These are phyloP conservation scores for Diaporthe humulicola DNA, from an alignment of 2,329 filamentous ascomycete species.

Conservation along the genomic window DNA sequence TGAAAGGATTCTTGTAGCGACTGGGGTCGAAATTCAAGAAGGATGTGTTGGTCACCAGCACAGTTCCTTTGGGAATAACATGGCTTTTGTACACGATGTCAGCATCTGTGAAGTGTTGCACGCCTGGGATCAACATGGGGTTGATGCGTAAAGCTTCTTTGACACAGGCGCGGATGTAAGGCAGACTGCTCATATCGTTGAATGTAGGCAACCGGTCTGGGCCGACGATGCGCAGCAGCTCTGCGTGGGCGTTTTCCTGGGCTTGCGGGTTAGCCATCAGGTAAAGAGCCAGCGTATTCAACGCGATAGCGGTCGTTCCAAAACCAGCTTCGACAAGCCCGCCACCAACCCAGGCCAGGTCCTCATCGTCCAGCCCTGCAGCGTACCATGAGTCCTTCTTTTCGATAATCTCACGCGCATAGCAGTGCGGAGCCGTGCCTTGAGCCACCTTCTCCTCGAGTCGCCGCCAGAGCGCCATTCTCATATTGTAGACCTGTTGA, in stretches of 20 bases:
- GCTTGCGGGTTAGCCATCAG: constrained; percentile 42
- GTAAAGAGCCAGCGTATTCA: constrained; percentile 34
- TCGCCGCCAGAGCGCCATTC: constrained; percentile 45
- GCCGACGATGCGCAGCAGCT: constrained; percentile 55
- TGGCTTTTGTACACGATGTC: constrained; percentile 61
- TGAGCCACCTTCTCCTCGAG: constrained; percentile 41
- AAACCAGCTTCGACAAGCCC: constrained; percentile 53
- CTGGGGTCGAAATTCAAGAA: constrained; percentile 43
- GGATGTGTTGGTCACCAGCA: constrained; percentile 52
- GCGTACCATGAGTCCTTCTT: constrained; percentile 42
- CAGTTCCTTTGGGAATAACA: constrained; percentile 59
- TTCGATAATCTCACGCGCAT: constrained; percentile 43
- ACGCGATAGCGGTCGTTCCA: background rate
- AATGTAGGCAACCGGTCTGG: constrained; percentile 46
- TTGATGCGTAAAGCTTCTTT: constrained; percentile 22
- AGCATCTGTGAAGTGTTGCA: constrained; percentile 58
- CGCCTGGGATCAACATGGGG: constrained; percentile 47
- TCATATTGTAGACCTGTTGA: constrained; percentile 41
- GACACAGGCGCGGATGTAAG: constrained; percentile 31
- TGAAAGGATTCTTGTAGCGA: constrained; percentile 40
- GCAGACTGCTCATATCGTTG: constrained; percentile 46
- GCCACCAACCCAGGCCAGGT: constrained; percentile 44
- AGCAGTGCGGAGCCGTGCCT: constrained; percentile 44
- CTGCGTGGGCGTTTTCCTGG: constrained; percentile 56
- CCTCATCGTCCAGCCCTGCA: constrained; percentile 45